phyloP scores from a whole-genome alignment of 2,329 filamentous ascomycete species.

The Fusarium buharicum region DNA sequence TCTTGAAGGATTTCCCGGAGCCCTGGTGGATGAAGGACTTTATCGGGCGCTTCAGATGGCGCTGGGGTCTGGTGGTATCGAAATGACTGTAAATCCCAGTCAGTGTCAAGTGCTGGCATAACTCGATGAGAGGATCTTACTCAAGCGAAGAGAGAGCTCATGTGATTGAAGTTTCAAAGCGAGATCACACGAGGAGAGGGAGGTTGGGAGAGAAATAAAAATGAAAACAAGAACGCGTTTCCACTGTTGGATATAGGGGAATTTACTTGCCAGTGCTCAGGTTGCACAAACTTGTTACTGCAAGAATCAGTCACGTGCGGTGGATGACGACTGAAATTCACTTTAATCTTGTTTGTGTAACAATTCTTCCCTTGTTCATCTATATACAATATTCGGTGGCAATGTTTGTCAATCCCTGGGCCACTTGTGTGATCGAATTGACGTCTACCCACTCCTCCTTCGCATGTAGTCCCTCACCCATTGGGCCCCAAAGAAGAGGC shows the following conservation, averaged over 20 bases:
- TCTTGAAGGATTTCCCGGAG: background rate
- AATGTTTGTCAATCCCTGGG: constrained; percentile 43
- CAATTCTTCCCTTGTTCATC: background rate
- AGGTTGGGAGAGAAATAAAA: background rate
- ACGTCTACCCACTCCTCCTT: constrained; percentile 62
- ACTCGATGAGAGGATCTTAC: background rate
- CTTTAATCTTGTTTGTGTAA: background rate
- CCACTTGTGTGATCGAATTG: constrained; percentile 53
- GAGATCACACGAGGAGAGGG: background rate
- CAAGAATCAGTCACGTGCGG: background rate
- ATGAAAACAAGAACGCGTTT: background rate
- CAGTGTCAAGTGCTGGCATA: background rate
- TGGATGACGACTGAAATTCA: background rate
- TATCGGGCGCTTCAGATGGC: background rate
- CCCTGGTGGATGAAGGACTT: too few relatives aligned
- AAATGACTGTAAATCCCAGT: background rate
- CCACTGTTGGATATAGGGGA: background rate
- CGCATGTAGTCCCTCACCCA: constrained; percentile 60
- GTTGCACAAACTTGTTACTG: background rate
- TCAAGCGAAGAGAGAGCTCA: background rate
- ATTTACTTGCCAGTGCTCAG: background rate
- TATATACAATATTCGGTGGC: constrained; percentile 48
- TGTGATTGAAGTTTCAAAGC: background rate
- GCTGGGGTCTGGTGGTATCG: background rate
- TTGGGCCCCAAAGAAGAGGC: constrained; percentile 58